Evolutionary conservation across 2,329 filamentous ascomycete genomes (phyloP).

Genomic region (Talaromyces sp.): DNA sequence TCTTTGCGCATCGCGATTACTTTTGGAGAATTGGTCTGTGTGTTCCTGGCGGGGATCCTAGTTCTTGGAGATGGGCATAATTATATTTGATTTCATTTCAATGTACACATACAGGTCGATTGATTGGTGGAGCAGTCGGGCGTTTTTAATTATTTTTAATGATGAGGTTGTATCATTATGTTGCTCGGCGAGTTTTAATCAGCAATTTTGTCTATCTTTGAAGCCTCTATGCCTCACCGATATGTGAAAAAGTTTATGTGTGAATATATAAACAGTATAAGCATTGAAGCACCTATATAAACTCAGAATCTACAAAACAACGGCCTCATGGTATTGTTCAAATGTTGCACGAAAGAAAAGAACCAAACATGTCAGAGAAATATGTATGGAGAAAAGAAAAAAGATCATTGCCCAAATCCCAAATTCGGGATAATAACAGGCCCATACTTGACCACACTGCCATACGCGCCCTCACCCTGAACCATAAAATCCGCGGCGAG

Average conservation of each 20-base stretch:
- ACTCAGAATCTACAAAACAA: background rate
- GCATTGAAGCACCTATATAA: background rate
- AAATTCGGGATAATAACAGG: constrained; percentile 90
- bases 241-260: too few species aligned
- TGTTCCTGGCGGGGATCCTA: constrained; percentile 65
- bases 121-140: background rate
- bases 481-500: constrained; percentile 96
- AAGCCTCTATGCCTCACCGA: too few species aligned
- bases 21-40: constrained; percentile 93
- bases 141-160: background rate
- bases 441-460: constrained; percentile 86
- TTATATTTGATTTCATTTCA: too few species aligned
- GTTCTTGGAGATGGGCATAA: constrained; percentile 20
- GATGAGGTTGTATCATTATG: background rate
- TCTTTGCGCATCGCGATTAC: constrained; percentile 94
- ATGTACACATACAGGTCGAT: background rate
- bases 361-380: background rate
- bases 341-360: background rate
- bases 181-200: background rate
- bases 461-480: constrained; percentile 81
- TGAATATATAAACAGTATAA: background rate
- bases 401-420: constrained; percentile 43
- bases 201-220: too few species aligned
- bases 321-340: constrained; percentile 6
- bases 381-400: background rate